Percentiles rank a stretch among this genome's conserved stretches.
phyloP scores from a whole-genome alignment of 805 yeast species.

The Ascoidea asiatica region DNA sequence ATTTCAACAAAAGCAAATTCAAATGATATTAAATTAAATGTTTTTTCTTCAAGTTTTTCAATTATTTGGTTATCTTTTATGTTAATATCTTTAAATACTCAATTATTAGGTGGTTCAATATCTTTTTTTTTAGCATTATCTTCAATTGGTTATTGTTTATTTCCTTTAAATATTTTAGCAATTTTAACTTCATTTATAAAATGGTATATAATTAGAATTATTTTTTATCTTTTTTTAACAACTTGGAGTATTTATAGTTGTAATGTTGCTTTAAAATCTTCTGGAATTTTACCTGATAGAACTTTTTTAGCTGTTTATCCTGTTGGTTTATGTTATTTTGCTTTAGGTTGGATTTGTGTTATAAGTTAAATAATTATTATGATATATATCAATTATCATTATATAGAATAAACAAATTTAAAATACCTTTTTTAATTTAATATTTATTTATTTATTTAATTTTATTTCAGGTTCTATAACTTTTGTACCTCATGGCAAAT shows the following conservation, averaged over 20 bases:
- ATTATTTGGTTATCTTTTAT: constrained; percentile 51
- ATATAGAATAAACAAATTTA: no score
- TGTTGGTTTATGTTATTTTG: constrained; percentile 45
- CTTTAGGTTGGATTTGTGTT: constrained; percentile 54
- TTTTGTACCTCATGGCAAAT: background rate
- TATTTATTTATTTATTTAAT: no score
- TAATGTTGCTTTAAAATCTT: constrained; percentile 39
- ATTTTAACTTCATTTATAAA: constrained; percentile 32
- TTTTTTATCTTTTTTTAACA: constrained; percentile 30
- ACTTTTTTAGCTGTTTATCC: constrained; percentile 54
- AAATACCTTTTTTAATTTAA: no score
- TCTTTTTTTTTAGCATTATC: constrained; percentile 57
- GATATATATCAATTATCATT: no score
- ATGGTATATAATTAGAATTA: constrained; percentile 34
- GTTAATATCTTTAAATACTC: constrained; percentile 50
- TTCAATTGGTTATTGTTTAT: constrained; percentile 57
- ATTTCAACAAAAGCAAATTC: constrained; percentile 22
- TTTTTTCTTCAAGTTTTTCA: constrained; percentile 52
- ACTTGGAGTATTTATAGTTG: constrained; percentile 58
- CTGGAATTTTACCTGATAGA: constrained; percentile 53
- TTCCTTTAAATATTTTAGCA: constrained; percentile 43
- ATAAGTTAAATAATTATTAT: constrained; percentile 37
- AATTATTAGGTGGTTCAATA: constrained; percentile 44
- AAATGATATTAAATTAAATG: constrained; percentile 25
- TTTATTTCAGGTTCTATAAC: no score